Conservation (phyloP, 73 alveolate genomes). For the Paramecium caudatum region DNA sequence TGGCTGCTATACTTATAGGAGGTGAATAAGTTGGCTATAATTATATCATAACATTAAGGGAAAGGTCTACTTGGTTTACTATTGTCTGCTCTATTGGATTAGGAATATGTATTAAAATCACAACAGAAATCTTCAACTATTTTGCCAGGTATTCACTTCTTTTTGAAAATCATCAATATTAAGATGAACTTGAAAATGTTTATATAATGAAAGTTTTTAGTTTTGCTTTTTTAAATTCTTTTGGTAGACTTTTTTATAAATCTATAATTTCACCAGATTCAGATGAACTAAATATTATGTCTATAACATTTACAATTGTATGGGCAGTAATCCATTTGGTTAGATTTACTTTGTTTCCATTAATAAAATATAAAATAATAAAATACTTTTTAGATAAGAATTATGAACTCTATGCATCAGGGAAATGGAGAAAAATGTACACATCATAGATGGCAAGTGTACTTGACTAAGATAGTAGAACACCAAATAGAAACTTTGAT, state of each 20-base stretch:
- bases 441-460: constrained; percentile 11
- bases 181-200: constrained; percentile 25
- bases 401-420: not conserved
- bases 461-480: not conserved
- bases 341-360: not conserved
- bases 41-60: constrained; percentile 3
- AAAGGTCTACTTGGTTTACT: not conserved
- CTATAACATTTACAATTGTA: constrained; percentile 24
- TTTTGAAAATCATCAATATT: constrained; percentile 41
- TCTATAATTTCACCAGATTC: constrained; percentile 40
- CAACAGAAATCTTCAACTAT: constrained; percentile 51
- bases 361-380: not conserved
- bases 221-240: constrained; percentile 37
- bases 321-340: constrained; percentile 17
- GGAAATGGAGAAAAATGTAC: constrained; percentile 36
- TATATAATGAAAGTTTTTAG: not conserved
- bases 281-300: constrained; percentile 28
- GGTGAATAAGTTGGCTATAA: constrained; percentile 42
- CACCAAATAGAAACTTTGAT: not conserved
- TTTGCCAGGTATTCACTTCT: constrained; percentile 23
- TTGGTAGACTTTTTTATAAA: not conserved
- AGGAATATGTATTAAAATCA: not conserved
- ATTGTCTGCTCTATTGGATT: constrained; percentile 25
- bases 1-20: constrained; percentile 40
- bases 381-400: not conserved